Evolutionary conservation across 257 asterid species (phyloP), one percentile per base, ranked within the genome.

Genomic region (Jacaranda mimosifolia): DNA sequence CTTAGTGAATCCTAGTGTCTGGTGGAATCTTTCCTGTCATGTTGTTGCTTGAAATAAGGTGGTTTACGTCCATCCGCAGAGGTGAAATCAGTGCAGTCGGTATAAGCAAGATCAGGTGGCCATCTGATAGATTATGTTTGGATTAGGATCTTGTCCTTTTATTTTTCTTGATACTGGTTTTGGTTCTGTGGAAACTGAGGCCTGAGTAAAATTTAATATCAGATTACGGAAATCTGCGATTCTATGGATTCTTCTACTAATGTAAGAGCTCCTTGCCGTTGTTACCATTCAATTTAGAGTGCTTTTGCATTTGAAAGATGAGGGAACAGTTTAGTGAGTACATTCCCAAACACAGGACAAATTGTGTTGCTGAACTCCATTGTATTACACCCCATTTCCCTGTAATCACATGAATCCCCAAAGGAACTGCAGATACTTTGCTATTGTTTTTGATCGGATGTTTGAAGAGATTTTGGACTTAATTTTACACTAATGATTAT

Each of bases 211-310:
- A 18, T 38, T 46, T 38, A n/a, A 63, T 39, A 42, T 78, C 76
- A 66, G 78, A 72, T 49, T 72, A 71, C 53, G 74, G 53, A 42
- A 81, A 68, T 66, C 83, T 66, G 51, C 75, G 46, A 52, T 21
- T 35, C 6, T 26, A 40, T 19, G 32, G 79, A 51, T 42, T 42
- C 46, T 42, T 68, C 77, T 55, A 67, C 51, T 77, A 74, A 40
- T 56, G 82, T 78, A 78, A 78, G 82, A 63, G 71, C 77, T 64
- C 67, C 13, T 63, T 52, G 59, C 73, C 8, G 10, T 9, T 62
- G 49, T 64, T 10, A 38, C 7, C 11, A 43, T 45, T 18, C 39
- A 26, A 26, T 67, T 13, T 67, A 42, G 46, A 42, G 46, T 42
- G 32, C 32, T 9, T 42, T 42, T 42, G 46, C 46, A 5, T 42